These are phyloP conservation scores for Eucalyptus grandis DNA, from an alignment of 345 rosid species.

Conservation along the genomic window DNA sequence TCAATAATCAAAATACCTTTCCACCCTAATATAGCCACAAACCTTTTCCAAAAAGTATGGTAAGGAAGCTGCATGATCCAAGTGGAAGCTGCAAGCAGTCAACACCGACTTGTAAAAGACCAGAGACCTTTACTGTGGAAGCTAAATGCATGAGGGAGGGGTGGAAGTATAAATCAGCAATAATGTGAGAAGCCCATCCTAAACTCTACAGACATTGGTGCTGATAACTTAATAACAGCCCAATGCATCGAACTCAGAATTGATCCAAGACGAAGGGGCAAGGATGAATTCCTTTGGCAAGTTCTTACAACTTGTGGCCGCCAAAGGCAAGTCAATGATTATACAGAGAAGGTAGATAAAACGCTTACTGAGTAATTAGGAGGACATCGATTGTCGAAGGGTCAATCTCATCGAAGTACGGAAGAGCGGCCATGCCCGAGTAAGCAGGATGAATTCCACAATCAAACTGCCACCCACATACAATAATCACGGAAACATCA, in stretches of 20 bases:
- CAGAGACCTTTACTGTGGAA: background rate
- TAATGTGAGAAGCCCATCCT: background rate
- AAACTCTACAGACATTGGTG: background rate
- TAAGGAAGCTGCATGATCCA: conserved; percentile 97
- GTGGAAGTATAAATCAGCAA: background rate
- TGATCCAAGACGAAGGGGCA: accelerated
- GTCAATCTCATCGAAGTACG: conserved; percentile 48
- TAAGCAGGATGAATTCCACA: conserved; percentile 84
- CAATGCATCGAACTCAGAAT: background rate
- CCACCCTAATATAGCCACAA: background rate
- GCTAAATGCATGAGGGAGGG: background rate
- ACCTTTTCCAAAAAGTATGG: conserved; percentile 97
- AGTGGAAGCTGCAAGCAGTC: conserved; percentile 75
- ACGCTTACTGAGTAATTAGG: conserved; percentile 66
- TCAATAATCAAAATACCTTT: background rate
- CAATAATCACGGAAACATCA: background rate
- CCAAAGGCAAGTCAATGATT: background rate
- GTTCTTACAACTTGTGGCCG: background rate
- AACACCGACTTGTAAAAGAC: background rate
- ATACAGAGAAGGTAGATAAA: background rate
- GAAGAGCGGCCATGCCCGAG: background rate
- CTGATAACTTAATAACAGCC: background rate
- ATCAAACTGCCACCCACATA: conserved; percentile 42
- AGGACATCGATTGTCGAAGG: conserved; percentile 84
- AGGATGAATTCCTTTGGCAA: background rate